A percentile compares a stretch with the other conserved stretches of the same genome.
phyloP scores from a whole-genome alignment of 371 early-diverging fungal species.

The Rhizopus stolonifer region DNA sequence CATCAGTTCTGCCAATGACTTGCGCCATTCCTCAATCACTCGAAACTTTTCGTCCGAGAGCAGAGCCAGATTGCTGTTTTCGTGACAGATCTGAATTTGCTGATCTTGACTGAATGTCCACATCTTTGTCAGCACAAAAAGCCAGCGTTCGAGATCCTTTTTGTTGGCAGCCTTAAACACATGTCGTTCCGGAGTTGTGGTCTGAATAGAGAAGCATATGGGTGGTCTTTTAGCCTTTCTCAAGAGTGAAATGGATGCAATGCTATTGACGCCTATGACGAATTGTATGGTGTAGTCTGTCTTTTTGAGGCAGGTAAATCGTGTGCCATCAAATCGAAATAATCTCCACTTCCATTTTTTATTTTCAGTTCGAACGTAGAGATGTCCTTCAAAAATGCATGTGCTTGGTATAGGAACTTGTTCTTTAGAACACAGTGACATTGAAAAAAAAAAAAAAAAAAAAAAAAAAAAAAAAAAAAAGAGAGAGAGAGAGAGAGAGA shows the following conservation, averaged over 20 bases:
- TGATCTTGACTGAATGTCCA: no score
- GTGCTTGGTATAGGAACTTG: no score
- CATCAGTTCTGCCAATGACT: conserved; percentile 42
- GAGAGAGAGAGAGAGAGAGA: no score
- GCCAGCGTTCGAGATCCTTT: conserved; percentile 51
- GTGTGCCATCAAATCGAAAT: conserved; percentile 54
- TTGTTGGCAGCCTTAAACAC: conserved; percentile 46
- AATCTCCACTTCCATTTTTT: conserved; percentile 47
- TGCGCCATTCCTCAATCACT: conserved; percentile 50
- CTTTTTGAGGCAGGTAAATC: no score
- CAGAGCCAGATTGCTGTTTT: no score
- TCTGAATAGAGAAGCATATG: conserved; percentile 47
- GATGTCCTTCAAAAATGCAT: conserved; percentile 50
- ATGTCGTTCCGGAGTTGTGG: conserved; percentile 28
- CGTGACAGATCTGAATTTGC: no score
- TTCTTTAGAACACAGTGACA: no score
- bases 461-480: neutral
- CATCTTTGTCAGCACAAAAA: conserved; percentile 51
- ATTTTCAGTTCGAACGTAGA: conserved; percentile 36
- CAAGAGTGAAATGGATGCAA: conserved; percentile 41
- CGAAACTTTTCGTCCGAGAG: conserved; percentile 38
- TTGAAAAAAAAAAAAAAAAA: no score
- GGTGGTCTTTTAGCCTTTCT: conserved; percentile 32
- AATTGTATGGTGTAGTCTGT: no score
- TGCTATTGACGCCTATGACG: no score